Evolutionary conservation across 2,329 filamentous ascomycete genomes (phyloP).

Genomic region (Davidsoniella neocaledoniae): DNA sequence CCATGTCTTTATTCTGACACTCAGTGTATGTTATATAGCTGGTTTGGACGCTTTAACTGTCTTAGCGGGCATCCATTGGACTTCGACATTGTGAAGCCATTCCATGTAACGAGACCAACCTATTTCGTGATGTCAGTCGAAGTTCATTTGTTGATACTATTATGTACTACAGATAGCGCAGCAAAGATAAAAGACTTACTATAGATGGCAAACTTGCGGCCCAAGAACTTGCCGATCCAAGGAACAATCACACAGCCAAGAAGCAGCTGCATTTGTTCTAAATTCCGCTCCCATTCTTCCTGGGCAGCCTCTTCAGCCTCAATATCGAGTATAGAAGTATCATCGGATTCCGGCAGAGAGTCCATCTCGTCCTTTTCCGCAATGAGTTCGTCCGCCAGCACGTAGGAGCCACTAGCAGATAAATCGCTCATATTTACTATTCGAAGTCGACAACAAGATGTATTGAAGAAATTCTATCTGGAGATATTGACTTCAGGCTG

Average conservation of each 20-base stretch:
- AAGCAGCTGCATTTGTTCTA: conserved; percentile 85
- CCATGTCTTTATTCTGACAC: too few species aligned
- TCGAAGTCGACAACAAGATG: too few species aligned
- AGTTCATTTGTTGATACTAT: neutral
- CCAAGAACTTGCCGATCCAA: conserved; percentile 87
- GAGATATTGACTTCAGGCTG: too few species aligned
- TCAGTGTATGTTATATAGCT: neutral
- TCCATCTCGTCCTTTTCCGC: conserved; percentile 42
- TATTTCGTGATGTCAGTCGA: conserved; percentile 22
- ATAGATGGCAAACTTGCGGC: conserved; percentile 90
- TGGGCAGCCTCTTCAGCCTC: conserved; percentile 70
- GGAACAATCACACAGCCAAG: conserved; percentile 90
- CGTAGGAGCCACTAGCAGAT: conserved; percentile 29
- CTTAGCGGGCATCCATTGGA: conserved; percentile 44
- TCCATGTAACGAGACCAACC: conserved; percentile 87
- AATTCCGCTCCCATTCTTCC: conserved; percentile 81
- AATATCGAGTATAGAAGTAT: conserved; percentile 27
- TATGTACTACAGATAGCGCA: too few species aligned
- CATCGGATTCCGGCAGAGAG: conserved; percentile 41
- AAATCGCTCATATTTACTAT: neutral
- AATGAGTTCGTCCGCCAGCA: conserved; percentile 30
- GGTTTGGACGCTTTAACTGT: conserved; percentile 32
- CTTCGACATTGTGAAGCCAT: conserved; percentile 73
- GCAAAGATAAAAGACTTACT: conserved; percentile 38
- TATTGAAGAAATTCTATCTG: too few species aligned